Evolutionary conservation across 2,329 filamentous ascomycete genomes (phyloP), one percentile per base, ranked within the genome.

Genomic region (Calcarisporium arbuscula): DNA sequence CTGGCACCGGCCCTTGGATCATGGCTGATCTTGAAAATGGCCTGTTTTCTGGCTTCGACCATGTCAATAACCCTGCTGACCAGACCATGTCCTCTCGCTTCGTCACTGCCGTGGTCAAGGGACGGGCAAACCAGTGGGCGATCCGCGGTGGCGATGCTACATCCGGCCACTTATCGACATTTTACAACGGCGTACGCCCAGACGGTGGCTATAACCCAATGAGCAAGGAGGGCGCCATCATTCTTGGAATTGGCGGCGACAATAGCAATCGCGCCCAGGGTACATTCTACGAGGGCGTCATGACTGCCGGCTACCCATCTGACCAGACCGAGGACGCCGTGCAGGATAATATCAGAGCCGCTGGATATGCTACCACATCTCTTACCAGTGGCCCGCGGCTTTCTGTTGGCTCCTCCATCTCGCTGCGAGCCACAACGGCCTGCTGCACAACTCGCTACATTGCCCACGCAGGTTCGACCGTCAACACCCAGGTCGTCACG

Each of bases 241-340:
- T 82, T 38, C 72, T 82, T n/a, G 77, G 78, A n/a, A 80, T 81
- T 35, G 78, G 78, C n/a, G 78, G 78, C 7, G 78, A 82, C 45
- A 82, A 78, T 57, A 77, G 72, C 48, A 58, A 62, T 45, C 47
- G 70, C 30, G 77, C 64, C 1, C 72, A 79, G 48, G 77, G 77
- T 18, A 80, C 76, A 1, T 78, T 77, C 48, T 77, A 81, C 53
- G 77, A 82, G 54, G 77, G 77, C 17, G 75, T 72, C 17, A 77
- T 82, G 74, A 80, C 75, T 11, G 56, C 62, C 0, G 74, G 75
- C 1, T 81, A 79, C 45, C 77, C 77, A 0, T 65, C 70, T 3
- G 75, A 81, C 42, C 65, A 62, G 9, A 74, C 67, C 4, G 77
- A 82, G 52, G 65, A 67, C 50, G 51, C n/a, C n/a, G n/a, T n/a